Conservation (phyloP, 768 basidiomycete genomes). For the Russula olivacea region DNA sequence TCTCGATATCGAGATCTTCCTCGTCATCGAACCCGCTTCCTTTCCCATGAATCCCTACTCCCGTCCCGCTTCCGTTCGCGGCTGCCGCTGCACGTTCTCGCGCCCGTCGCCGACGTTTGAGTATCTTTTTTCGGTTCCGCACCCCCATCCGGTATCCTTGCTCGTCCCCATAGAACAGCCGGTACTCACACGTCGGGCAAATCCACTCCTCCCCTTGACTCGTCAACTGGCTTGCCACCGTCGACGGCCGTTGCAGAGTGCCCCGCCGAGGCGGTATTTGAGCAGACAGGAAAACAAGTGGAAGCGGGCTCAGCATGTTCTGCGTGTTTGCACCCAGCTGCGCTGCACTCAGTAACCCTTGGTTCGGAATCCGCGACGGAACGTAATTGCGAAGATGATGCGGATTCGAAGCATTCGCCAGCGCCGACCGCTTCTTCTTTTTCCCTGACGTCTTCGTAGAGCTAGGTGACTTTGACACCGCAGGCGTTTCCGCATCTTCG, state of each 20-base stretch:
- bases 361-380: constrained; percentile 66
- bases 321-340: constrained; percentile 40
- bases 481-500: constrained; percentile 35
- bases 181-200: constrained; percentile 91
- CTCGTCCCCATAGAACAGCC: constrained; percentile 85
- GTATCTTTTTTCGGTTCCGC: constrained; percentile 70
- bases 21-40: constrained; percentile 26
- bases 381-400: constrained; percentile 95
- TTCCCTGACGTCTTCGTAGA: constrained; percentile 40
- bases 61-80: constrained; percentile 43
- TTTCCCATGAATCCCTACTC: constrained; percentile 31
- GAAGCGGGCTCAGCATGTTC: constrained; percentile 51
- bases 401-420: constrained; percentile 91
- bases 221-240: constrained; percentile 36
- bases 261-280: constrained; percentile 51
- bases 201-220: constrained; percentile 85
- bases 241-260: constrained; percentile 27
- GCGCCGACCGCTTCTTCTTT: constrained; percentile 91
- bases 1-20: constrained; percentile 22
- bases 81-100: constrained; percentile 61
- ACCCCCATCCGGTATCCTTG: constrained; percentile 57
- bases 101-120: constrained; percentile 62
- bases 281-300: constrained; percentile 62
- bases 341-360: constrained; percentile 35
- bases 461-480: constrained; percentile 27